Evolutionary conservation across 2,329 filamentous ascomycete species (phyloP).

Genomic region (Pyrenophora teres): DNA sequence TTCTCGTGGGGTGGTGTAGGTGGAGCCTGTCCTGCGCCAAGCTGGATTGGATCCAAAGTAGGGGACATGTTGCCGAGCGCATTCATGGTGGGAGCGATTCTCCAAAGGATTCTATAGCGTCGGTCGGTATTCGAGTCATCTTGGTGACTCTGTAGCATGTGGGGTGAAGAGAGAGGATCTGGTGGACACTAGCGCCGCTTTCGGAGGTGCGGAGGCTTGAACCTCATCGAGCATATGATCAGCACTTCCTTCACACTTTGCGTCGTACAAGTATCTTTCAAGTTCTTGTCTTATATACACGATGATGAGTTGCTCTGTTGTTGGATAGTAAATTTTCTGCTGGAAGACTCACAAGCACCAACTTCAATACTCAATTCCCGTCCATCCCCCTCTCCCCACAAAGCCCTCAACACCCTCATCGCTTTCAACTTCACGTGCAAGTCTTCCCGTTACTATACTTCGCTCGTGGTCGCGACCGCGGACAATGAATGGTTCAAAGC

Average conservation of each 20-base stretch:
- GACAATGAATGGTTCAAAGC: too few relatives aligned
- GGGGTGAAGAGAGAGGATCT: constrained; percentile 15
- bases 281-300: too few relatives aligned
- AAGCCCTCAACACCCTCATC: too few relatives aligned
- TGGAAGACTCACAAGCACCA: too few relatives aligned
- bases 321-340: too few relatives aligned
- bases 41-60: constrained; percentile 29
- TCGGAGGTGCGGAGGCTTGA: constrained; percentile 27
- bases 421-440: too few relatives aligned
- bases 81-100: constrained; percentile 17
- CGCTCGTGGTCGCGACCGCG: too few relatives aligned
- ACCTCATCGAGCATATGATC: constrained; percentile 11
- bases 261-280: too few relatives aligned
- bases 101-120: background rate
- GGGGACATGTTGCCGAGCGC: constrained; percentile 31
- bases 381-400: too few relatives aligned
- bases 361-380: too few relatives aligned
- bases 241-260: background rate
- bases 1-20: constrained; percentile 43
- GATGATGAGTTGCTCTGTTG: too few relatives aligned
- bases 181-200: constrained; percentile 19
- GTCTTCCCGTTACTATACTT: too few relatives aligned
- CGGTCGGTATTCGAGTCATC: constrained; percentile 14
- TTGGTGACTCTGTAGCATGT: constrained; percentile 3
- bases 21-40: constrained; percentile 37